phyloP scores from a whole-genome alignment of 1,284 basidiomycete species.

The Malassezia japonica region DNA sequence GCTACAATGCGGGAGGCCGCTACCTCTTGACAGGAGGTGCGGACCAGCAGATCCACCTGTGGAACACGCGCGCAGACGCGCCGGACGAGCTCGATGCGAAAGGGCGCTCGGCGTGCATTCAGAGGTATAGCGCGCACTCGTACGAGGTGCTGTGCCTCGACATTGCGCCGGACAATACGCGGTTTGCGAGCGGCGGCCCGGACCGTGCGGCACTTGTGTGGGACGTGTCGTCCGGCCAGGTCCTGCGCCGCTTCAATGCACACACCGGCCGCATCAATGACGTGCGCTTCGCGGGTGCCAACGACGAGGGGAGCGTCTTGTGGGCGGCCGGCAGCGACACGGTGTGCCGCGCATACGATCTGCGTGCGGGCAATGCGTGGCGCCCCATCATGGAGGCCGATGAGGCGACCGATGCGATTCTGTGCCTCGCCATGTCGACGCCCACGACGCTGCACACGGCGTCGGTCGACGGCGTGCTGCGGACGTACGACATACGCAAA shows the following conservation, averaged over 20 bases:
- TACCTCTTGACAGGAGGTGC: conserved; percentile 84
- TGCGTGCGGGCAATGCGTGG: conserved; percentile 54
- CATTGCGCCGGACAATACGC: conserved; percentile 82
- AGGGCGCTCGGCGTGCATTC: conserved; percentile 52
- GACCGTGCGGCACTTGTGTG: conserved; percentile 86
- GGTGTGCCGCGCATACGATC: conserved; percentile 36
- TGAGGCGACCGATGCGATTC: conserved; percentile 76
- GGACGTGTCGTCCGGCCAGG: conserved; percentile 81
- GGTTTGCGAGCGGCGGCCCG: conserved; percentile 84
- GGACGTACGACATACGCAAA: conserved; percentile 85
- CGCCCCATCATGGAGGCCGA: conserved; percentile 76
- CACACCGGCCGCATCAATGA: conserved; percentile 82
- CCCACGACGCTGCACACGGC: conserved; percentile 61
- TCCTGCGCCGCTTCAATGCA: conserved; percentile 69
- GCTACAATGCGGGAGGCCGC: conserved; percentile 56
- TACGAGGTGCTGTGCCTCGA: conserved; percentile 82
- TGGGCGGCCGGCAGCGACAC: conserved; percentile 32
- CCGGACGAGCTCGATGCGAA: conserved; percentile 2
- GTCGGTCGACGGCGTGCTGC: conserved; percentile 79
- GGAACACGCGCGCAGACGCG: conserved; percentile 68
- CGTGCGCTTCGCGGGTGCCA: conserved; percentile 60
- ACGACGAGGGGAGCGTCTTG: conserved; percentile 24
- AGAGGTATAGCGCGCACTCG: conserved; percentile 77
- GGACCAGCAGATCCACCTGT: conserved; percentile 78
- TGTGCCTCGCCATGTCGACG: conserved; percentile 52